Evolutionary conservation across 169 alveolate genomes (phyloP), one percentile per base, ranked within the genome.

Genomic region (Miamiensis avidus): DNA sequence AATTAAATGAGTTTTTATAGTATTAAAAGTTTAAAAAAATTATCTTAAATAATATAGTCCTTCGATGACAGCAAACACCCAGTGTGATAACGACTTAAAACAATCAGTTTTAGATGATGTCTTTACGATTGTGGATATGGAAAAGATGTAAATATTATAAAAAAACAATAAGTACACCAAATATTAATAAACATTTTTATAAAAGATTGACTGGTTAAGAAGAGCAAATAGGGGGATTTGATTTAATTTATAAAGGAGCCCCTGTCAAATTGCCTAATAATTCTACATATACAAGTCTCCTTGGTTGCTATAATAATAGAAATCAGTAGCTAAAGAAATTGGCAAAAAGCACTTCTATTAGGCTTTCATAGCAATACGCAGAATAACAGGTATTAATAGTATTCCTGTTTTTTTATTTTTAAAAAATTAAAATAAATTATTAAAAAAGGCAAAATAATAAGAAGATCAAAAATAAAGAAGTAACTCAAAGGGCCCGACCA

Each of bases 1-100:
- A 76, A 64, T 75, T 65, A 11, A 76, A 76, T 28, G 0, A 75
- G 4, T n/a, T n/a, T 73, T 75, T 6, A 29, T 75, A 6, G 31
- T 75, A 29, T 20, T 1, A 6, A 29, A 11, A 27, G 26, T 29
- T 20, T 29, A 1, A 75, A 6, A n/a, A 29, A 75, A 29, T 6
- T 25, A 75, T 84, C 25, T 75, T 64, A 27, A 34, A 34, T 76
- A 49, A 26, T 25, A 65, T 32, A 94, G 98, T 82, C 99, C 99
- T 29, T 96, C 99, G 27, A 93, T 98, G 91, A 96, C 98, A 26
- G 96, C 98, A 15, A 97, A 95, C 76, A 97, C 99, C 0, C 95
- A 92, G 31, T 92, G 87, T 26, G 99, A 98, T 87, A 96, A 94
- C 89, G 95, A 94, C 64, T 90, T 97, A 84, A 98, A 98, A 85